Percentiles rank a stretch among this genome's conserved stretches.
phyloP scores from a whole-genome alignment of 2,329 filamentous ascomycete genomes.

The Xylariaceae sp. region DNA sequence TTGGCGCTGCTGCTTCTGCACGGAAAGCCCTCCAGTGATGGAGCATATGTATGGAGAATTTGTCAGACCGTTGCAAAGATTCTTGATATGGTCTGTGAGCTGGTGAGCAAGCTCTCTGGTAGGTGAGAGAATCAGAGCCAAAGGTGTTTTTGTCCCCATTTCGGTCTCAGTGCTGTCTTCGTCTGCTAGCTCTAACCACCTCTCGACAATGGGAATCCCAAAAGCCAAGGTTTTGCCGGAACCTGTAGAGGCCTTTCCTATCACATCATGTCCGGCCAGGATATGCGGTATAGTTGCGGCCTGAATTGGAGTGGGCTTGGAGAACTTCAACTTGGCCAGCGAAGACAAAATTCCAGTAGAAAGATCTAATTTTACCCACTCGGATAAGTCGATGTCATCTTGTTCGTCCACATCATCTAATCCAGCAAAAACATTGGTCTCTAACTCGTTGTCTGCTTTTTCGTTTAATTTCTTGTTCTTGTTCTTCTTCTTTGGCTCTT shows the following conservation, averaged over 20 bases:
- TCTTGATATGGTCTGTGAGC: constrained; percentile 80
- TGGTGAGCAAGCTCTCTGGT: constrained; percentile 95
- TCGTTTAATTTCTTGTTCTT: constrained; percentile 43
- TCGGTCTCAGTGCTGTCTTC: constrained; percentile 41
- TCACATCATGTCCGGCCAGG: constrained; percentile 82
- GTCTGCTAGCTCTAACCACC: constrained; percentile 65
- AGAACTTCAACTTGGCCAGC: constrained; percentile 80
- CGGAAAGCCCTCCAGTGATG: constrained; percentile 87
- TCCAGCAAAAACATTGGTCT: constrained; percentile 60
- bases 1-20: constrained; percentile 93
- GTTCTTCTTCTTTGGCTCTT: constrained; percentile 33
- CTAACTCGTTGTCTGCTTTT: constrained; percentile 49
- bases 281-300: constrained; percentile 80
- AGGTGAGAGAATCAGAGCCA: constrained; percentile 85
- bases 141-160: constrained; percentile 56
- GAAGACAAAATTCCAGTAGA: constrained; percentile 75
- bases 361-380: constrained; percentile 78
- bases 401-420: constrained; percentile 62
- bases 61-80: constrained; percentile 69
- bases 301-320: constrained; percentile 84
- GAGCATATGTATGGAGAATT: constrained; percentile 78
- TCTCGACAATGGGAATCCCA: constrained; percentile 89
- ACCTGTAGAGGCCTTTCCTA: constrained; percentile 95
- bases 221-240: constrained; percentile 97
- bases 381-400: constrained; percentile 73